Evolutionary conservation across 148 eudicot genomes (phyloP), one percentile per base, ranked within the genome.

Genomic region (Fallopia convolvulus): DNA sequence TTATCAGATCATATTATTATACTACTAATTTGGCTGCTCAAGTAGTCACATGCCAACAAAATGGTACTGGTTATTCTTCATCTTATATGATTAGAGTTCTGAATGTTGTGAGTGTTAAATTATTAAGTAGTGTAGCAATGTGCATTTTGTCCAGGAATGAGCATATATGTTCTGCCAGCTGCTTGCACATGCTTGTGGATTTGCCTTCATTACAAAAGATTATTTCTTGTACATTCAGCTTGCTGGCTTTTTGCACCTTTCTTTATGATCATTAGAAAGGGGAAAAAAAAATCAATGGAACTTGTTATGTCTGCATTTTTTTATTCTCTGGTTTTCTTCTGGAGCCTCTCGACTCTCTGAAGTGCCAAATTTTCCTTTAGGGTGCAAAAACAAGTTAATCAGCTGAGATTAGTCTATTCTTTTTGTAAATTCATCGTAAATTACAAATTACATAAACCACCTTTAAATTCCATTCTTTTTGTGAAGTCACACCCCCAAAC

Each of bases 111-210:
- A 55, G 14, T 63, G 40, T 63, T 32, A 10, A 63, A 30, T 30
- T 63, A 26, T 26, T 1, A 26, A 32, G 6, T 30, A 32, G 40
- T 32, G 12, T 65, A 32, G 44, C 46, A 6, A 36, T 33, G 46
- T 68, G 41, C 13, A 13, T 17, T 52, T 15, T 30, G 41, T 14
- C 71, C 71, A 32, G 21, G 44, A 68, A 68, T 68, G 72, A 9
- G 72, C 72, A 33, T 68, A 68, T 68, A 15, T 68, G 72, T 68
- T 39, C 36, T 33, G 72, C 72, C 72, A 68, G 72, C 72, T 68
- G 46, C 46, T 68, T 17, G 46, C 72, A 66, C 72, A 33, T 66
- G 72, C 72, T 14, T 66, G n/a, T 33, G n/a, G 41, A 32, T 68
- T 68, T 68, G 46, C 41, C n/a, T 66, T 15, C 17, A 61, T 23